A percentile compares a stretch with the other conserved stretches of the same genome.
These are phyloP conservation scores for Endothia cerciana DNA, from an alignment of 2,329 filamentous ascomycete genomes.

Conservation along the genomic window DNA sequence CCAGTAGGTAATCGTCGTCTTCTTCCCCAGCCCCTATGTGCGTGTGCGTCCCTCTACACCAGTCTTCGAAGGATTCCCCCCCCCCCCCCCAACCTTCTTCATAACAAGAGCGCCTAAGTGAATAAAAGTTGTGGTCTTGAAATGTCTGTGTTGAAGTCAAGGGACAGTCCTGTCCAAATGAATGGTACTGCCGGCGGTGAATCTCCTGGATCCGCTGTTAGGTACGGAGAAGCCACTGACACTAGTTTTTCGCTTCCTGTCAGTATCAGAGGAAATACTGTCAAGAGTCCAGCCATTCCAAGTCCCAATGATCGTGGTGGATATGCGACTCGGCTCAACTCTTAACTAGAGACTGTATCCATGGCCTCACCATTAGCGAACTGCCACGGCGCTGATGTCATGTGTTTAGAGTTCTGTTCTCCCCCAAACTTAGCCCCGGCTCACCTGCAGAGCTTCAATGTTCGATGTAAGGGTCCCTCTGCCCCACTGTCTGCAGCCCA, in stretches of 20 bases:
- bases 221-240: no score
- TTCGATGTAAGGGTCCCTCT: constrained; percentile 7
- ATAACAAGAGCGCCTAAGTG: not conserved
- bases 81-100: not conserved
- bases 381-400: not conserved
- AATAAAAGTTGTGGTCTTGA: not conserved
- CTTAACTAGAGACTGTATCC: no score
- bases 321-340: no score
- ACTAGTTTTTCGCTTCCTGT: no score
- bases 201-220: no score
- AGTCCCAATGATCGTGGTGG: no score
- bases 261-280: no score
- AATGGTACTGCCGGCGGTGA: not conserved
- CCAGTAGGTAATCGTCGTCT: no score
- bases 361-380: no score
- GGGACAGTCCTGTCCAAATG: not conserved
- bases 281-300: no score
- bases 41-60: no score
- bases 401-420: not conserved
- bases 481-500: constrained; percentile 22
- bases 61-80: not conserved
- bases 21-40: no score
- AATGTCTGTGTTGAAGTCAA: not conserved
- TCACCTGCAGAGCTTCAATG: not conserved
- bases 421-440: not conserved